phyloP scores from a whole-genome alignment of 192 early-diverging fungal genomes.

The Coemansia sp. region DNA sequence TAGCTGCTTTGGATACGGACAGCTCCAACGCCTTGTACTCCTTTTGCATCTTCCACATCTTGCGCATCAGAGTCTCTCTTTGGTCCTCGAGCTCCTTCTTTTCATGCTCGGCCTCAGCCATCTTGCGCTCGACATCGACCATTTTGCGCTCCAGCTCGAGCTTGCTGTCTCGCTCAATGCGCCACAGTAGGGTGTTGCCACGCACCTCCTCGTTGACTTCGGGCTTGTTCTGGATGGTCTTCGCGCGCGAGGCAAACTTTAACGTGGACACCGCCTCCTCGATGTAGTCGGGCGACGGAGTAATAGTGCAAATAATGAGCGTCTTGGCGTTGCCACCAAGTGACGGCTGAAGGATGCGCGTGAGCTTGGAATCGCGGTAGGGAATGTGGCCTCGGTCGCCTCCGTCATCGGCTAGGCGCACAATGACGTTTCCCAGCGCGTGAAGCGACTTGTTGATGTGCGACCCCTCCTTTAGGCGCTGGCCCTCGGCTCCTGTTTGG shows the following conservation, averaged over 20 bases:
- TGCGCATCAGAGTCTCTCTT: constrained; percentile 50
- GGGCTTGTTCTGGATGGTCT: constrained; percentile 81
- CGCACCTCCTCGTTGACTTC: constrained; percentile 70
- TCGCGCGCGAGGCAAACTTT: constrained; percentile 92
- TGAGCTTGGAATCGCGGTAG: constrained; percentile 96
- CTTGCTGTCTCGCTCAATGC: constrained; percentile 45
- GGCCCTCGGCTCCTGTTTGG: constrained; percentile 65
- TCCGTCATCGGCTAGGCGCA: constrained; percentile 71
- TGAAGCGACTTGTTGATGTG: constrained; percentile 92
- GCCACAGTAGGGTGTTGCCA: constrained; percentile 50
- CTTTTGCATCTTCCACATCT: constrained; percentile 24
- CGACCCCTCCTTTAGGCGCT: constrained; percentile 93
- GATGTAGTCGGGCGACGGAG: constrained; percentile 64
- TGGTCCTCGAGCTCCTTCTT: constrained; percentile 51
- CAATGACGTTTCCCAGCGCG: constrained; percentile 91
- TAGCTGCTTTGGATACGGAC: constrained; percentile 18
- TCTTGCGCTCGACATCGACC: no score
- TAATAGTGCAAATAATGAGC: constrained; percentile 90
- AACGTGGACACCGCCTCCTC: constrained; percentile 92
- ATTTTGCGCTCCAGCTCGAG: constrained; percentile 51
- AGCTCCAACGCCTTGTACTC: constrained; percentile 33
- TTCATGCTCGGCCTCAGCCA: constrained; percentile 21
- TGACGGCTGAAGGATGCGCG: constrained; percentile 89
- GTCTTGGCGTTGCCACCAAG: constrained; percentile 87
- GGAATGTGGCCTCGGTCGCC: constrained; percentile 79